A percentile compares a stretch with the other conserved stretches of the same genome.
phyloP scores from a whole-genome alignment of 2,329 filamentous ascomycete genomes.

The Sclerotiophoma versabilis region DNA sequence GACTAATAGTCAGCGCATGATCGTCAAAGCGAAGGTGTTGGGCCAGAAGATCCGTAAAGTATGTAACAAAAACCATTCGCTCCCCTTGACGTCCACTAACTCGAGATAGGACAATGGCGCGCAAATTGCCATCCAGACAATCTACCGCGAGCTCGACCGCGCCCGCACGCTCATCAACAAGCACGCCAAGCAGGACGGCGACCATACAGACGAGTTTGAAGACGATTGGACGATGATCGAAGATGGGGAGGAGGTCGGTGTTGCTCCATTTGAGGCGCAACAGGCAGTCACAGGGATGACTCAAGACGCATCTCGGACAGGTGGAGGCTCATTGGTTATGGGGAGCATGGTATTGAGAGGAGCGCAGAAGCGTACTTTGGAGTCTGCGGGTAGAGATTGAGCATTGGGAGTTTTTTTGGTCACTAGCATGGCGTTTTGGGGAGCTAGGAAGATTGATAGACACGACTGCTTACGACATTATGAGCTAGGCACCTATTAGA shows the following conservation, averaged over 20 bases:
- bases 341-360: constrained; percentile 44
- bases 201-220: constrained; percentile 67
- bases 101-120: constrained; percentile 80
- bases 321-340: constrained; percentile 34
- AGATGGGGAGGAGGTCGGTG: constrained; percentile 54
- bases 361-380: constrained; percentile 27
- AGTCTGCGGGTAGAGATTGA: constrained; percentile 31
- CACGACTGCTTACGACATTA: constrained; percentile 6
- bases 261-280: constrained; percentile 30
- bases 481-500: background rate
- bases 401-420: constrained; percentile 4
- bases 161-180: constrained; percentile 82
- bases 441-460: constrained; percentile 15
- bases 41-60: constrained; percentile 89
- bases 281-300: constrained; percentile 29
- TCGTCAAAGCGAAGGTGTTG: constrained; percentile 79
- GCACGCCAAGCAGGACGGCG: constrained; percentile 45
- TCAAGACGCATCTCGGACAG: constrained; percentile 32
- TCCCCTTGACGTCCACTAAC: constrained; percentile 37
- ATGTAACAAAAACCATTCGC: constrained; percentile 46
- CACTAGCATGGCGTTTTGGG: constrained; percentile 11
- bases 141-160: constrained; percentile 95
- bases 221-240: constrained; percentile 94
- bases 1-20: constrained; percentile 89
- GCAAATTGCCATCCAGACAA: constrained; percentile 85